These are phyloP conservation scores for Entoloma clypeatum DNA, from an alignment of 1,284 basidiomycete species.

Conservation along the genomic window DNA sequence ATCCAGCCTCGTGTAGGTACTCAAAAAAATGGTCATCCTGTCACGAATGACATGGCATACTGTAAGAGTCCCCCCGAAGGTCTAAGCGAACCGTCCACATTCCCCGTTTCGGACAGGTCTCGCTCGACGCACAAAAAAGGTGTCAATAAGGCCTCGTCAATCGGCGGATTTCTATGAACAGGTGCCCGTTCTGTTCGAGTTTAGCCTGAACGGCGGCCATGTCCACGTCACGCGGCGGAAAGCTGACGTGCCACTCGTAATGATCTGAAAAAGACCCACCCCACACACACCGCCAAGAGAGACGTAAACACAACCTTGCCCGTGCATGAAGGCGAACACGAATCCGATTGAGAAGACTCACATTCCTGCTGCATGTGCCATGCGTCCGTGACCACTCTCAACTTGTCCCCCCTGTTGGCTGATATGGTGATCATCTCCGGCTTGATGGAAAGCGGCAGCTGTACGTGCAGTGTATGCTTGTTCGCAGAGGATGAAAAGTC, in stretches of 20 bases:
- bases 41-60: too few relatives aligned
- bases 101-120: too few relatives aligned
- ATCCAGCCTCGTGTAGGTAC: too few relatives aligned
- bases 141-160: slow-evolving; percentile 2
- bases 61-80: too few relatives aligned
- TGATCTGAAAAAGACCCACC: slow-evolving; percentile 41
- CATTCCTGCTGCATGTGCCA: slow-evolving; percentile 47
- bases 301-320: slow-evolving; percentile 10
- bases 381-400: slow-evolving; percentile 52
- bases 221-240: slow-evolving; percentile 44
- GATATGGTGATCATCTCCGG: slow-evolving; percentile 56
- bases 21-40: too few relatives aligned
- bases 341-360: slow-evolving; percentile 9
- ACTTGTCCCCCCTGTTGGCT: slow-evolving; percentile 47
- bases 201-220: slow-evolving; percentile 45
- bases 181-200: slow-evolving; percentile 38
- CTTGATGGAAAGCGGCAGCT: slow-evolving; percentile 41
- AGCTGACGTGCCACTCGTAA: slow-evolving; percentile 53
- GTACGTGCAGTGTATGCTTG: slow-evolving; percentile 36
- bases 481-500: slow-evolving; percentile 32
- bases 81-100: too few relatives aligned
- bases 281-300: slow-evolving; percentile 1
- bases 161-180: slow-evolving; percentile 42
- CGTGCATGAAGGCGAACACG: slow-evolving; percentile 2
- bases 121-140: too few relatives aligned